Conservation (phyloP, 306 rosid species). For the Fragaria nilgerrensis region DNA sequence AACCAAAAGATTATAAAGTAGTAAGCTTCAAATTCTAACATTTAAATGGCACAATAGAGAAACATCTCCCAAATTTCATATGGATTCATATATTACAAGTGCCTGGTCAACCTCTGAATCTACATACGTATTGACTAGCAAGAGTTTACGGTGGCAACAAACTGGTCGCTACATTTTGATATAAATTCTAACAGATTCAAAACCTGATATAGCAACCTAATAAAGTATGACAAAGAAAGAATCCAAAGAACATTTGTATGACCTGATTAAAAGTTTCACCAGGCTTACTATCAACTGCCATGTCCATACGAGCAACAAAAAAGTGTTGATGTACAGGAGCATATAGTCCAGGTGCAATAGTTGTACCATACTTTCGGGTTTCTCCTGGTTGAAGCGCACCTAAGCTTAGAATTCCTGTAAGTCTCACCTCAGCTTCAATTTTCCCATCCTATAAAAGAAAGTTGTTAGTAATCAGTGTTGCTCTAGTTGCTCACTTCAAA, state of each 20-base stretch:
- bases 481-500: slow-evolving; percentile 20
- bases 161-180: neutral
- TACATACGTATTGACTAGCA: neutral
- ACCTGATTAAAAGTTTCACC: slow-evolving; percentile 88
- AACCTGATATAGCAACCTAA: neutral
- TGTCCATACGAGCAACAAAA: slow-evolving; percentile 84
- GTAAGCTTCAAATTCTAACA: slow-evolving; percentile 2
- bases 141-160: neutral
- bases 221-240: neutral
- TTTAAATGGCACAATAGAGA: neutral
- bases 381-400: slow-evolving; percentile 84
- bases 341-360: slow-evolving; percentile 78
- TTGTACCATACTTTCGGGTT: slow-evolving; percentile 78
- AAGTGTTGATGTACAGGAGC: slow-evolving; percentile 87
- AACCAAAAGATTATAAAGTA: neutral
- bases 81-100: neutral
- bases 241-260: slow-evolving; percentile 3
- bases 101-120: neutral
- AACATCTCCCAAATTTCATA: neutral
- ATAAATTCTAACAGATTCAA: slow-evolving; percentile 8
- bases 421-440: slow-evolving; percentile 84
- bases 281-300: slow-evolving; percentile 84
- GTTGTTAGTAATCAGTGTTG: neutral
- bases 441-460: slow-evolving; percentile 62
- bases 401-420: slow-evolving; percentile 75